Percentiles rank a stretch among this genome's conserved stretches.
Evolutionary conservation across 768 basidiomycete genomes (phyloP).

Genomic region (Amanita rimosa): DNA sequence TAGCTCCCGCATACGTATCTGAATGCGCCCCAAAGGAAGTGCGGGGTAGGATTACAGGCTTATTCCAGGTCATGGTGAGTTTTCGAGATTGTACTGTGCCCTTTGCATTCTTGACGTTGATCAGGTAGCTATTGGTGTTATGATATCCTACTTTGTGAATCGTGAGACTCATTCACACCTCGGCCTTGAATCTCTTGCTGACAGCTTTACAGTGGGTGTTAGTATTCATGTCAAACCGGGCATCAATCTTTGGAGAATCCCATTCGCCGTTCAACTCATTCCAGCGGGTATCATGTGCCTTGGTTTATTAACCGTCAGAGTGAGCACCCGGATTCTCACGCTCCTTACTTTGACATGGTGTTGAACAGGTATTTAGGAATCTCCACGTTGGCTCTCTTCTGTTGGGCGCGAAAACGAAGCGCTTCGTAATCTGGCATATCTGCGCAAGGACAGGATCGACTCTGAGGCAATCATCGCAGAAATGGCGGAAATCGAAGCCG

Average conservation of each 20-base stretch:
- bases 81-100: not conserved
- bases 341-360: not conserved
- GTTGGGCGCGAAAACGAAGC: slow-evolving; percentile 46
- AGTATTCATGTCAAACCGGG: slow-evolving; percentile 37
- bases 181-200: not conserved
- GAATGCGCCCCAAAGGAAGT: slow-evolving; percentile 85
- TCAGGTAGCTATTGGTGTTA: slow-evolving; percentile 65
- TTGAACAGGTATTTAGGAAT: slow-evolving; percentile 34
- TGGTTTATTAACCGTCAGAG: slow-evolving; percentile 58
- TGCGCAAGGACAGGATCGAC: slow-evolving; percentile 33
- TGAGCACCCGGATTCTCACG: slow-evolving; percentile 5
- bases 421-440: slow-evolving; percentile 47
- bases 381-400: slow-evolving; percentile 67
- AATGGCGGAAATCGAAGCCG: slow-evolving; percentile 74
- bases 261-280: slow-evolving; percentile 66
- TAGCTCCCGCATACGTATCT: slow-evolving; percentile 77
- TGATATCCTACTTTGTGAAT: slow-evolving; percentile 78
- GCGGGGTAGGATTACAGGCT: slow-evolving; percentile 74
- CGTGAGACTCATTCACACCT: slow-evolving; percentile 30
- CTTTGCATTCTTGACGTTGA: not conserved
- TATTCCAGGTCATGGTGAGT: slow-evolving; percentile 75
- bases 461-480: slow-evolving; percentile 43
- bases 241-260: slow-evolving; percentile 53
- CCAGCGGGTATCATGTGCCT: slow-evolving; percentile 62
- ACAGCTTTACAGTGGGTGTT: slow-evolving; percentile 38